Evolutionary conservation across 2,329 filamentous ascomycete genomes (phyloP).

Genomic region (Triangularia verruculosa): DNA sequence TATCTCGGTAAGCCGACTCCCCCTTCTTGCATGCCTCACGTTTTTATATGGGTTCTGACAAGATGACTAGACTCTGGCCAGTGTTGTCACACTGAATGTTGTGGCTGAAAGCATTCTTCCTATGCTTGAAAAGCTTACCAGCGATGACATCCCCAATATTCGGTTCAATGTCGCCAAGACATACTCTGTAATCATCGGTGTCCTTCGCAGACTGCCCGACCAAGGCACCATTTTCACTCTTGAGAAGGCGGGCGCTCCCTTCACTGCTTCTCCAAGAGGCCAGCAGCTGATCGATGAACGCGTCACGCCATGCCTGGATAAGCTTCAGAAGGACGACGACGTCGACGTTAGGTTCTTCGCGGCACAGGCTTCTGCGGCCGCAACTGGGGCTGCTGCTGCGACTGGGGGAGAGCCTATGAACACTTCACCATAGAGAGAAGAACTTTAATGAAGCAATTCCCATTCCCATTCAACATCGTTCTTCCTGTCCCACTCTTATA

Average conservation of each 20-base stretch:
- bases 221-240: conserved; percentile 81
- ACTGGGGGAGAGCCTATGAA: conserved; percentile 59
- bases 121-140: conserved; percentile 91
- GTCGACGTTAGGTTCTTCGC: conserved; percentile 98
- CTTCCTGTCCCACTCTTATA: background rate
- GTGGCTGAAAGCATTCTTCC: conserved; percentile 91
- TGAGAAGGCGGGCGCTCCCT: conserved; percentile 70
- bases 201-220: conserved; percentile 86
- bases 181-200: conserved; percentile 83
- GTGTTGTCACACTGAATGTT: conserved; percentile 88
- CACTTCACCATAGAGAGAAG: conserved; percentile 55
- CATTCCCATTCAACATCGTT: conserved; percentile 34
- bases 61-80: conserved; percentile 73
- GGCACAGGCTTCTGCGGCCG: conserved; percentile 73
- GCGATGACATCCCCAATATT: conserved; percentile 96
- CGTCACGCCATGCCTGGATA: conserved; percentile 85
- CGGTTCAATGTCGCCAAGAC: conserved; percentile 99
- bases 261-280: conserved; percentile 65
- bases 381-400: conserved; percentile 37
- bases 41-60: conserved; percentile 10
- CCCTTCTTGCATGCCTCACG: background rate
- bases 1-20: conserved; percentile 71
- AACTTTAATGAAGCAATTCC: conserved; percentile 51
- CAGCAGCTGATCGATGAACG: conserved; percentile 80
- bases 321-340: conserved; percentile 94